A percentile compares a stretch with the other conserved stretches of the same genome.
phyloP scores from a whole-genome alignment of 2,329 filamentous ascomycete species.

The Fusarium sacchari region DNA sequence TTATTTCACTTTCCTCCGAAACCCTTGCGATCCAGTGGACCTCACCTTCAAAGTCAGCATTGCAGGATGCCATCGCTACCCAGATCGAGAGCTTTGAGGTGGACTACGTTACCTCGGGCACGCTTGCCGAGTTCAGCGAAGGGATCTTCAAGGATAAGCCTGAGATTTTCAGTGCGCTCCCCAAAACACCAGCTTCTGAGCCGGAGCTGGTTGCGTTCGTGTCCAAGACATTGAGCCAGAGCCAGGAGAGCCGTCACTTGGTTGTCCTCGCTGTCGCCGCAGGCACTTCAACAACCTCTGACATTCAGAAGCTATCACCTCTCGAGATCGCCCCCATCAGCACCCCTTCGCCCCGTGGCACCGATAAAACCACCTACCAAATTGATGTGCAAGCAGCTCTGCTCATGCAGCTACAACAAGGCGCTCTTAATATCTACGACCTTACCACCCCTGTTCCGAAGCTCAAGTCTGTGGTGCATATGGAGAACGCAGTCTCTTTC shows the following conservation, averaged over 20 bases:
- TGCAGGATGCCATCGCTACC: slow-evolving; percentile 50
- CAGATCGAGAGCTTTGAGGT: slow-evolving; percentile 54
- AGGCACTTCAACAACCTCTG: slow-evolving; percentile 37
- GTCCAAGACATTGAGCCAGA: slow-evolving; percentile 50
- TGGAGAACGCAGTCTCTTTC: slow-evolving; percentile 68
- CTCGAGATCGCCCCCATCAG: slow-evolving; percentile 54
- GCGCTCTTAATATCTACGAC: slow-evolving; percentile 69
- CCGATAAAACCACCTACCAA: slow-evolving; percentile 54
- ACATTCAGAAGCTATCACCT: slow-evolving; percentile 51
- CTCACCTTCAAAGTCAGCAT: slow-evolving; percentile 46
- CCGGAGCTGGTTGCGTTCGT: slow-evolving; percentile 67
- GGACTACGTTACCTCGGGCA: slow-evolving; percentile 60
- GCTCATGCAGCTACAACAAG: slow-evolving; percentile 67
- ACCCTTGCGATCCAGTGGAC: slow-evolving; percentile 50
- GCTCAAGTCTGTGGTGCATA: slow-evolving; percentile 63
- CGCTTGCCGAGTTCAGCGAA: slow-evolving; percentile 60
- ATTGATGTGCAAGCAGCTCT: slow-evolving; percentile 72
- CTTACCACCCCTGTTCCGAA: slow-evolving; percentile 71
- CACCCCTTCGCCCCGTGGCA: slow-evolving; percentile 29
- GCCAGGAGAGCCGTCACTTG: slow-evolving; percentile 45
- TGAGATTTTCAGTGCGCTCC: slow-evolving; percentile 63
- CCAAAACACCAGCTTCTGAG: slow-evolving; percentile 57
- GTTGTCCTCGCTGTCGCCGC: slow-evolving; percentile 49
- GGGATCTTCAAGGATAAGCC: slow-evolving; percentile 65
- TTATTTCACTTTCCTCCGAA: slow-evolving; percentile 70